Percentiles rank a stretch among this genome's conserved stretches.
Evolutionary conservation across 371 early-diverging fungal species (phyloP).

Genomic region (Saksenaea oblongispora): DNA sequence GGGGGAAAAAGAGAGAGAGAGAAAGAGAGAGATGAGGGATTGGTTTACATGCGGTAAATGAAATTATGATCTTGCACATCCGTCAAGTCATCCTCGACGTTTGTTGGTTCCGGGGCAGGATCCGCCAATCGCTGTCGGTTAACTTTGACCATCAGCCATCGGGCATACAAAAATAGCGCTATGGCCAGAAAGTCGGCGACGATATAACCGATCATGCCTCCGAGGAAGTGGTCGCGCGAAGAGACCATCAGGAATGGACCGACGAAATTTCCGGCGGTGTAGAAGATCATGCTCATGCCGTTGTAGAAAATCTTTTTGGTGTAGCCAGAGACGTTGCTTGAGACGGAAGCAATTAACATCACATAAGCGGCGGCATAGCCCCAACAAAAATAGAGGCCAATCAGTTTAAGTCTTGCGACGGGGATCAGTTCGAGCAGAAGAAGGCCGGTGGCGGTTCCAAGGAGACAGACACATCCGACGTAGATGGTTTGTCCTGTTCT

Average conservation of each 20-base stretch:
- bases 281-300: slow-evolving; percentile 22
- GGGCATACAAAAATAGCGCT: slow-evolving; percentile 18
- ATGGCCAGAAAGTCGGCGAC: slow-evolving; percentile 20
- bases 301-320: slow-evolving; percentile 35
- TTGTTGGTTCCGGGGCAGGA: slow-evolving; percentile 9
- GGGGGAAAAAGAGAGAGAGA: not conserved
- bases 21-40: no score
- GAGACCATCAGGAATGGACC: slow-evolving; percentile 37
- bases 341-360: slow-evolving; percentile 21
- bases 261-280: slow-evolving; percentile 28
- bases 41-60: slow-evolving; percentile 34
- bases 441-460: slow-evolving; percentile 20
- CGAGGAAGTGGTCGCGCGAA: slow-evolving; percentile 14
- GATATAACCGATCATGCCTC: slow-evolving; percentile 27
- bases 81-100: slow-evolving; percentile 35
- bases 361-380: slow-evolving; percentile 22
- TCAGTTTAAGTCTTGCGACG: slow-evolving; percentile 11
- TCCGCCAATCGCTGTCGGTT: slow-evolving; percentile 17
- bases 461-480: not conserved
- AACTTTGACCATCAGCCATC: slow-evolving; percentile 25
- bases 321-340: slow-evolving; percentile 32
- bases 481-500: not conserved
- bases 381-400: slow-evolving; percentile 29
- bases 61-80: slow-evolving; percentile 44
- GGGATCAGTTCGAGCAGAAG: slow-evolving; percentile 27